Evolutionary conservation across 2,329 filamentous ascomycete species (phyloP), one percentile per base, ranked within the genome.

Genomic region (Phyllachora maydis): DNA sequence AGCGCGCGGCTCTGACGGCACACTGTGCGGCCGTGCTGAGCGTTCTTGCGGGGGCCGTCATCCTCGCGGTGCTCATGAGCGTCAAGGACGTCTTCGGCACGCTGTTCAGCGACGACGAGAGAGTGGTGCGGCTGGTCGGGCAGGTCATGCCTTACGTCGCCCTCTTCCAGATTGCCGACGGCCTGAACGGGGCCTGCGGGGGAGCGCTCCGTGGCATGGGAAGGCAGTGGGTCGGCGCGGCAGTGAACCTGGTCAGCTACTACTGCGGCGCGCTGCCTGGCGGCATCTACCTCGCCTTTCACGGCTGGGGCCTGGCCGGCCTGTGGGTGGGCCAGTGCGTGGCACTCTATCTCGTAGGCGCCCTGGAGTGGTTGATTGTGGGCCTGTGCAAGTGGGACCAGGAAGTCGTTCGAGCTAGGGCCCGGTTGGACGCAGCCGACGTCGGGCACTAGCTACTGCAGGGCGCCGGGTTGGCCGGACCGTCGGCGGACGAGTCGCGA

Each of bases 91-190:
- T 70, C 13, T 82, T 85, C 32, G 81, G 74, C 0, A 63, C 64
- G 25, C 62, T 90, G 2, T 91, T 91, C 52, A 90, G 83, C 37
- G 63, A 82, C 31, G 78, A 91, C 35, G 46, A 63, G 11, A 47
- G 58, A 0, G 81, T 91, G 0, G 57, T 90, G 20, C 50, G 42
- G 6, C 61, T 91, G 1, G 83, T 82, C 1, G 65, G 73, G 1
- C 52, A 71, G 10, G 74, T 91, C 14, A 70, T 91, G 55, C 82
- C 82, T 1, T 85, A 71, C 36, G 81, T 91, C 1, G 82, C 81
- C 1, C 53, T 91, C 3, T 91, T 91, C 46, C 81, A 91, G 50
- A 83, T 91, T 29, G 79, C 81, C 0, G 81, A 91, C 41, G 82
- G 81, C 0, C 49, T 91, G 16, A 88, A 88, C 37, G 79, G 81